Evolutionary conservation across 176 grass and related monocot species (phyloP).

Genomic region (Oropetium thomaeum): DNA sequence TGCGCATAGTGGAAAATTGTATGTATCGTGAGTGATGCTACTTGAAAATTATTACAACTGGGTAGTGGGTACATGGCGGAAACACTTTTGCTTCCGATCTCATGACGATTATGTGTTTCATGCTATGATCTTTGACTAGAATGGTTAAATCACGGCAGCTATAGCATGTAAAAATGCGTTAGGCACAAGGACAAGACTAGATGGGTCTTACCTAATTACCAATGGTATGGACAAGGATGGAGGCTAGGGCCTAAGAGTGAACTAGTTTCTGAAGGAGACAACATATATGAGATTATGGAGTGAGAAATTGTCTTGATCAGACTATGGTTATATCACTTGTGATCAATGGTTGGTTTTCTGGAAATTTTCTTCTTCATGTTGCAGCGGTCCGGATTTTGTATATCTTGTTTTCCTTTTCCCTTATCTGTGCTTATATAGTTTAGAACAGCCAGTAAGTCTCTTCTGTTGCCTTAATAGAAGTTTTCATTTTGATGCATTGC

Average conservation of each 20-base stretch:
- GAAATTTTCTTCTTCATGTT: neutral
- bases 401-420: neutral
- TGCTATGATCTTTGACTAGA: neutral
- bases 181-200: neutral
- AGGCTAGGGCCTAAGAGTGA: neutral
- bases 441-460: neutral
- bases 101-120: neutral
- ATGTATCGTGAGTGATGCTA: slow-evolving; percentile 10
- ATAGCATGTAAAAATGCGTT: neutral
- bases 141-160: neutral
- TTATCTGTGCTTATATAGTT: neutral
- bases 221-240: neutral
- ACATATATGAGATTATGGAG: neutral
- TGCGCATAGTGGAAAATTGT: neutral
- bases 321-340: neutral
- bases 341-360: neutral
- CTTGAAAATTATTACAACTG: slow-evolving; percentile 4
- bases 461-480: neutral
- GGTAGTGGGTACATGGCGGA: neutral
- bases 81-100: slow-evolving; percentile 14
- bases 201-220: neutral
- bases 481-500: slow-evolving; percentile 17
- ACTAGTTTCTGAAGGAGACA: neutral
- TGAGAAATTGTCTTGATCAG: neutral
- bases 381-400: neutral